Evolutionary conservation across 495 filamentous ascomycete species (phyloP).

Genomic region (Hypoxylon fragiforme): DNA sequence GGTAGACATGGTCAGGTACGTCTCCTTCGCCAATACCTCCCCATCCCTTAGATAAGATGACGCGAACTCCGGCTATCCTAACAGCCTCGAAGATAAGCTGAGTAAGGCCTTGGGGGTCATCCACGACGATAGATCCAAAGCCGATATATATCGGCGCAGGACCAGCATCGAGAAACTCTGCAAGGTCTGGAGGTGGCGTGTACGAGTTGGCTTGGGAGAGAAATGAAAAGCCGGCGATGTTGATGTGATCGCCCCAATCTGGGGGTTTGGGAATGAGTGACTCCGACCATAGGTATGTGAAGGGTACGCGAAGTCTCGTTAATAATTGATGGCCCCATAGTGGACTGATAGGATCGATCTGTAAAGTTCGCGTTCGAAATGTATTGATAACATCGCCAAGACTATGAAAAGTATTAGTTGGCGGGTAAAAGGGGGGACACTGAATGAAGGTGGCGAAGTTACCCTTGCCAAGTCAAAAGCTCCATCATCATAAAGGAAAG

Average conservation of each 20-base stretch:
- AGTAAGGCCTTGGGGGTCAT: constrained; percentile 59
- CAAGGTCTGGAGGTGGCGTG: constrained; percentile 55
- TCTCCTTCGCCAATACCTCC: constrained; percentile 54
- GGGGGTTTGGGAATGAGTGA: constrained; percentile 62
- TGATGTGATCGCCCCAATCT: constrained; percentile 64
- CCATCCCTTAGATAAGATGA: constrained; percentile 67
- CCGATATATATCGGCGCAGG: constrained; percentile 66
- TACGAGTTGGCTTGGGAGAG: constrained; percentile 51
- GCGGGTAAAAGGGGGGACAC: no score
- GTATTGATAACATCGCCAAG: constrained; percentile 64
- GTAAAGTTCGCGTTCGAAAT: constrained; percentile 58
- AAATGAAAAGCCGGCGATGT: constrained; percentile 67
- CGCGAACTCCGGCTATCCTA: constrained; percentile 51
- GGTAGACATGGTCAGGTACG: constrained; percentile 53
- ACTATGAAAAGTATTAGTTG: constrained; percentile 38
- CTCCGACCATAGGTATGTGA: constrained; percentile 68
- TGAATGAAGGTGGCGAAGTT: constrained; percentile 34
- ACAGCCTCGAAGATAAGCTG: constrained; percentile 60
- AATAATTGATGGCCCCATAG: constrained; percentile 51
- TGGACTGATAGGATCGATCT: constrained; percentile 60
- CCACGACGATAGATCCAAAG: constrained; percentile 69
- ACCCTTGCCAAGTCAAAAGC: constrained; percentile 70
- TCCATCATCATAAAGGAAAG: constrained; percentile 65
- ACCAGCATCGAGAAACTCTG: constrained; percentile 56
- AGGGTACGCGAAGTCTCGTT: constrained; percentile 52